phyloP scores from a whole-genome alignment of 768 basidiomycete genomes.

The Boletus bicolor region DNA sequence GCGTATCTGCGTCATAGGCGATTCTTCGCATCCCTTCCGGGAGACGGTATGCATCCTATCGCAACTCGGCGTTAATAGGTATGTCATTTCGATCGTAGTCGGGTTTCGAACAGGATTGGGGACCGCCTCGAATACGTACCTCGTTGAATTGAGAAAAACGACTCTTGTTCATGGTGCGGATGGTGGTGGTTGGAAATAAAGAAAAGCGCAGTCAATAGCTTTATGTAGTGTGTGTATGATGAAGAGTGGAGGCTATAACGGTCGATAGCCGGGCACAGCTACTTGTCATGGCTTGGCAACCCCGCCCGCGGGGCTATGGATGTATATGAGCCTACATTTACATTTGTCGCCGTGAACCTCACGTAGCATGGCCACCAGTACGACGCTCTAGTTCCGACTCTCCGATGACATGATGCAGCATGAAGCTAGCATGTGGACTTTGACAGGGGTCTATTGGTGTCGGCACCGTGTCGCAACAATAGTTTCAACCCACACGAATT shows the following conservation, averaged over 20 bases:
- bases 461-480: not conserved
- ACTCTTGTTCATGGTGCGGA: not conserved
- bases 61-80: not conserved
- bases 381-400: not conserved
- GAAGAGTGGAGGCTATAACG: not conserved
- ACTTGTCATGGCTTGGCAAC: no score
- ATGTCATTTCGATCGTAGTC: not conserved
- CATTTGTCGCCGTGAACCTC: no score
- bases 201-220: not conserved
- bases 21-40: slow-evolving; percentile 47
- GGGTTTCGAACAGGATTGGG: not conserved
- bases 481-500: not conserved
- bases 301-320: no score
- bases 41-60: slow-evolving; percentile 35
- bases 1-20: slow-evolving; percentile 52
- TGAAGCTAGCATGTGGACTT: no score
- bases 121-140: slow-evolving; percentile 11
- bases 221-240: not conserved
- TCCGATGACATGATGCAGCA: not conserved
- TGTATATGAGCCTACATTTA: not conserved
- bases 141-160: slow-evolving; percentile 27
- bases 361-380: not conserved
- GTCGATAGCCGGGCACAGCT: not conserved
- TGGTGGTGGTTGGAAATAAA: slow-evolving; percentile 13
- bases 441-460: not conserved